Base-by-base conservation (phyloP, 495 filamentous ascomycete species). In the Ascodesmis nigricans region DNA sequence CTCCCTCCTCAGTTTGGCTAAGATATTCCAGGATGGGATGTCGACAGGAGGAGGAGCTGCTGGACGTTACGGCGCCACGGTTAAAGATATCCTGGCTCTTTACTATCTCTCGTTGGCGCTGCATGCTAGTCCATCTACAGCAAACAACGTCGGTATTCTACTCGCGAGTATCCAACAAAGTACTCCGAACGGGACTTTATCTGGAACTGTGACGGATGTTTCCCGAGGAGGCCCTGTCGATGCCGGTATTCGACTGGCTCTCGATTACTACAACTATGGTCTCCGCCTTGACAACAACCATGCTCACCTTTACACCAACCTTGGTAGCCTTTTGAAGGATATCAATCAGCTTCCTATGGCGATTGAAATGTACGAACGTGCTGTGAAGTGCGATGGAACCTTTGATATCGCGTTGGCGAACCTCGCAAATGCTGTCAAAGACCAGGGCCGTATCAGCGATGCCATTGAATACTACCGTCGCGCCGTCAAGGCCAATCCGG, bases 11-110 rank as follows among this genome's bases (percentile, higher is more conserved):
- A 95, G 84, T 0, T 59, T 99, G 30, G 87, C 87, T 16, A 99
- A 99, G 55, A 95, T 99, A 29, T 95, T 91, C 44, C 87, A 99
- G 54, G 87, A 99, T 58, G 75, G 82, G n/a, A 91, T 93, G 78
- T 77, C 80, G 4, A 82, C 69, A 40, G 69, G 72, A 21, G 64
- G 70, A 20, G 61, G 63, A 23, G 60, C 61, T 15, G 59, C 72
- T 25, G 59, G 73, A 7, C 59, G 58, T 30, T 62, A 62, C 31
- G 65, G 74, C 2, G 70, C 75, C 25, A 73, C 78, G 1, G 81
- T 95, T 4, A 73, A 81, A 20, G 87, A 99, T 44, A 99, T 99
- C 27, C 55, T 99, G 10, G 80, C 83, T 2, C 65, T 99, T 7
- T 99, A 99, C 48, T 99, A 99, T 44, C 65, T 99, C 1, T 95